Evolutionary conservation across 2,329 filamentous ascomycete species (phyloP), one percentile per base, ranked within the genome.

Genomic region (Zopfia rhizophila): DNA sequence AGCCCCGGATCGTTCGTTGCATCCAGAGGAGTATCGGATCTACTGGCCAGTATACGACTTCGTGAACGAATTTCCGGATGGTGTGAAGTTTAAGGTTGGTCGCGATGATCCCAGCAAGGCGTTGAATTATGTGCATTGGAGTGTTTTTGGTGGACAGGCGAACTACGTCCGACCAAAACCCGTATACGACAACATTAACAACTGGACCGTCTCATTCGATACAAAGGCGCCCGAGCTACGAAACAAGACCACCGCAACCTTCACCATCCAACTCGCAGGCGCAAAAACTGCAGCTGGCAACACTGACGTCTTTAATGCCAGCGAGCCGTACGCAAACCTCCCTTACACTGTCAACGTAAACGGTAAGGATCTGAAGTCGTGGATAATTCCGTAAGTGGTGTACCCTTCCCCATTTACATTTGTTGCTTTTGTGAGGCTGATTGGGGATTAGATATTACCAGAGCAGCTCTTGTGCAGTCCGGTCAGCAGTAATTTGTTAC

Each of bases 81-180:
- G 84, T 3, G 76, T 87, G 0, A 74, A 71, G 16, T 88, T 81
- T 68, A 76, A 77, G 11, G 77, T 87, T 1, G 83, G 83, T 7
- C 66, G 78, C 58, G 79, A 77, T 48, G 66, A 81, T 18, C 72
- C 72, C 13, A 68, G 67, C 0, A 63, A 69, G 8, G 81, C 84
- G 55, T 73, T 85, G 48, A 87, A 87, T 65, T 86, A 86, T 43
- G 79, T 86, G 3, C 85, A 87, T 61, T 87, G 84, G 85, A 81
- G 78, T 45, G 82, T 84, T 7, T 86, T 84, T 55, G 83, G 83
- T 1, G 80, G 81, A 5, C 71, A 79, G 19, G 80, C 73, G 1
- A 80, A 84, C 63, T 76, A 65, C 11, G 40, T 73, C 3, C 73
- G 80, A 1, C 65, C 73, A 1, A 68, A 75, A 31, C 65, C 74